Percentiles rank a stretch among this genome's conserved stretches.
phyloP scores from a whole-genome alignment of 2,329 filamentous ascomycete species.

The Talaromyces funiculosus region DNA sequence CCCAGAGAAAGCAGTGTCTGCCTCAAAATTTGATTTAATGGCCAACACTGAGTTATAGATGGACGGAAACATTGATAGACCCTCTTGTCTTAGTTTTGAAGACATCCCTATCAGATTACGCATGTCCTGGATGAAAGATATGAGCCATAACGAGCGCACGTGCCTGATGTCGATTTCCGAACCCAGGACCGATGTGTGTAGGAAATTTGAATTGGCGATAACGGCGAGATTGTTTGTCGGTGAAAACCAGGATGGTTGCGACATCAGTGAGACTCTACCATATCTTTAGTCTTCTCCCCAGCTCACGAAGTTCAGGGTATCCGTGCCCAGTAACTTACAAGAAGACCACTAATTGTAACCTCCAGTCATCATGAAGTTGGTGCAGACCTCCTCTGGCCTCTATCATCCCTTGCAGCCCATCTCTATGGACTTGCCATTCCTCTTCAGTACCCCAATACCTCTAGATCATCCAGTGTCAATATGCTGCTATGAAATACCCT shows the following conservation, averaged over 20 bases:
- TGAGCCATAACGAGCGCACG: constrained; percentile 25
- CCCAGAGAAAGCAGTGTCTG: not conserved
- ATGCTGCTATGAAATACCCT: not conserved
- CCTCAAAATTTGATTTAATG: not conserved
- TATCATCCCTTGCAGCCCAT: constrained; percentile 29
- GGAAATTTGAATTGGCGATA: not conserved
- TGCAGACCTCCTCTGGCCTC: constrained; percentile 29
- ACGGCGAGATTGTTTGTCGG: constrained; percentile 18
- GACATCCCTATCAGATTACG: constrained; percentile 22
- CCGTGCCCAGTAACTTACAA: not conserved
- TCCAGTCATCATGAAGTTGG: constrained; percentile 26
- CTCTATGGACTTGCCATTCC: constrained; percentile 30
- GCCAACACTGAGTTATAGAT: not conserved
- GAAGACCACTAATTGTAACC: constrained; percentile 5
- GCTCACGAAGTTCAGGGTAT: not conserved
- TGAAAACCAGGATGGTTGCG: constrained; percentile 24
- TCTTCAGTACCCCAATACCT: constrained; percentile 31
- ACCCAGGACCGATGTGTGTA: not conserved
- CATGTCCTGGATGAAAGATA: constrained; percentile 28
- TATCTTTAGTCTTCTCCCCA: not conserved
- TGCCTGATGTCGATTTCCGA: not conserved
- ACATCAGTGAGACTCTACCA: constrained; percentile 1
- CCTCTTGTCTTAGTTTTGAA: constrained; percentile 14
- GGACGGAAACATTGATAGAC: constrained; percentile 5
- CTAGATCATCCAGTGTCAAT: constrained; percentile 5